phyloP scores from a whole-genome alignment of 805 yeast genomes.

The Metschnikowia orientalis region DNA sequence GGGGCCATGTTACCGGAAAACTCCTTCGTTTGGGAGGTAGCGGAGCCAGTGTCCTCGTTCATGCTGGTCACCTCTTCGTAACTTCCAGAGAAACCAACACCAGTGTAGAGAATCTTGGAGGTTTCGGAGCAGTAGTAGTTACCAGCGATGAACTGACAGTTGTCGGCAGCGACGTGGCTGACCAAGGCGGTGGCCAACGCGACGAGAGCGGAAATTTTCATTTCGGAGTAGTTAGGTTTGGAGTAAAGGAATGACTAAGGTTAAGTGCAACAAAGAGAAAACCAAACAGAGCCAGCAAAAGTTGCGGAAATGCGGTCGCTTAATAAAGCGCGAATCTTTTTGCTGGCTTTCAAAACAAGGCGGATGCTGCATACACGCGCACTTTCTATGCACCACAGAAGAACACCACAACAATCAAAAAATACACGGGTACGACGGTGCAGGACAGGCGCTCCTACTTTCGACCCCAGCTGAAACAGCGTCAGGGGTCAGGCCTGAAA shows the following conservation, averaged over 20 bases:
- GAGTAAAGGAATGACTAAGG: conserved; percentile 14
- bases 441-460: conserved; percentile 1
- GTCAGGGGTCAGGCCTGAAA: too few species aligned
- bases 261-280: conserved; percentile 11
- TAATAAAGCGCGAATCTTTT: conserved; percentile 3
- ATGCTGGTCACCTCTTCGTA: conserved; percentile 76
- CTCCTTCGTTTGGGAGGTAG: conserved; percentile 52
- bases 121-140: conserved; percentile 81
- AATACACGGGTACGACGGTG: conserved; percentile 6
- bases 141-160: conserved; percentile 54
- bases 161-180: conserved; percentile 26
- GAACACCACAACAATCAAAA: conserved; percentile 6
- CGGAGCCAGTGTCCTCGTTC: conserved; percentile 65
- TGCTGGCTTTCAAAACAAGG: conserved; percentile 3
- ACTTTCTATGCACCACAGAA: too few species aligned
- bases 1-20: conserved; percentile 77
- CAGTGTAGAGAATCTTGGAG: conserved; percentile 58
- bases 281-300: conserved; percentile 6
- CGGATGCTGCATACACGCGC: conserved; percentile 2
- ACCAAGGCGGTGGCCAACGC: conserved; percentile 17
- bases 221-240: conserved; percentile 5
- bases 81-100: conserved; percentile 82
- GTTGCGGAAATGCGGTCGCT: not conserved
- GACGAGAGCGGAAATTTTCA: conserved; percentile 17
- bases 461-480: too few species aligned